A percentile compares a stretch with the other conserved stretches of the same genome.
Evolutionary conservation across 2,329 filamentous ascomycete genomes (phyloP).

Genomic region (Botryosphaeria dothidea): DNA sequence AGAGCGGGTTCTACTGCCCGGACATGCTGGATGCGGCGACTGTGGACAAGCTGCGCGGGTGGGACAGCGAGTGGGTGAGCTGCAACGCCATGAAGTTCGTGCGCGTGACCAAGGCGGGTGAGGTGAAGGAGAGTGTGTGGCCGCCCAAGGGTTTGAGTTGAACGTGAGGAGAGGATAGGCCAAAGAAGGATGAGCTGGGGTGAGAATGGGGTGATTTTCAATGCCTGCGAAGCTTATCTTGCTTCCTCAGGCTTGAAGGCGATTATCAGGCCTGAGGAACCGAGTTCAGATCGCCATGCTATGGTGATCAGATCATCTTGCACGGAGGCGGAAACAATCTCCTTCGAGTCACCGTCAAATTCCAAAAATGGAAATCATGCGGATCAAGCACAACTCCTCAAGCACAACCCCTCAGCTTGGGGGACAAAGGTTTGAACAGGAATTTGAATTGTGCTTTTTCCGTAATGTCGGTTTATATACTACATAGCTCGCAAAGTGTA

Average conservation of each 20-base stretch:
- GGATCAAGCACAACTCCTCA: background rate
- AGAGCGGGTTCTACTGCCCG: slow-evolving; percentile 83
- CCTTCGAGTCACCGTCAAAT: background rate
- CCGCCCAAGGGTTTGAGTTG: slow-evolving; percentile 58
- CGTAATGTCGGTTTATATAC: slow-evolving; percentile 3
- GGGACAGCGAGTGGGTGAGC: slow-evolving; percentile 83
- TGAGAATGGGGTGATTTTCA: slow-evolving; percentile 1
- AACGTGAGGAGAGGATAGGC: background rate
- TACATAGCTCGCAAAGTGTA: slow-evolving; percentile 2
- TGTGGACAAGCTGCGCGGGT: slow-evolving; percentile 65
- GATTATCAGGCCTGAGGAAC: background rate
- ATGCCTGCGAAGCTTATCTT: background rate
- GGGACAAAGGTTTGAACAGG: background rate
- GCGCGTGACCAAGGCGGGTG: slow-evolving; percentile 67
- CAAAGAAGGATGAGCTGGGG: background rate
- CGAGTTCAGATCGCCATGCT: background rate
- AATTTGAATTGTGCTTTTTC: slow-evolving; percentile 10
- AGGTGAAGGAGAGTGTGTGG: slow-evolving; percentile 70
- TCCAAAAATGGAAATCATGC: background rate
- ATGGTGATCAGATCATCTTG: background rate
- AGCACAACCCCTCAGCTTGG: too few species aligned
- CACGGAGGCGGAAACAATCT: background rate
- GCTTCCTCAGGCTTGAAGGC: background rate
- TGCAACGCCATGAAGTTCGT: slow-evolving; percentile 76
- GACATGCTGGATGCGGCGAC: slow-evolving; percentile 71